These are phyloP conservation scores for Mollisia scopiformis DNA, from an alignment of 2,329 filamentous ascomycete species.

Conservation along the genomic window DNA sequence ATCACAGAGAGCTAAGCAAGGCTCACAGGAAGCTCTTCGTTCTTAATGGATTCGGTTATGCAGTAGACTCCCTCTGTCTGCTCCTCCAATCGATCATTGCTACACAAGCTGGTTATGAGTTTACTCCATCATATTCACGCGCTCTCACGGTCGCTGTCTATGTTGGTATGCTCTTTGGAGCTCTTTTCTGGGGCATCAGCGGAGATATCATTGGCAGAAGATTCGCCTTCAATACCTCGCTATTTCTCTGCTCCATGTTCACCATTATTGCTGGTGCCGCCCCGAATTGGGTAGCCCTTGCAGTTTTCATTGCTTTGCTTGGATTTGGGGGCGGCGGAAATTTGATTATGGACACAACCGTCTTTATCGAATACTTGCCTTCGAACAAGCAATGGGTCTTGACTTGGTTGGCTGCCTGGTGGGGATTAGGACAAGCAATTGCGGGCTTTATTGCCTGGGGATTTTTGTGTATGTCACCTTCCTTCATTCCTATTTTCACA, in stretches of 20 bases:
- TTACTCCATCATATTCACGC: constrained; percentile 55
- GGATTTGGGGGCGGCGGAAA: constrained; percentile 69
- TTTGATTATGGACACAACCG: constrained; percentile 52
- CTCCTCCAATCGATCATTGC: constrained; percentile 67
- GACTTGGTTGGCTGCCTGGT: constrained; percentile 63
- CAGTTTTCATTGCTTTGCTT: constrained; percentile 63
- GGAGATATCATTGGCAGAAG: constrained; percentile 71
- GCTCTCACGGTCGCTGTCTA: constrained; percentile 66
- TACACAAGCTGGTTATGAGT: constrained; percentile 59
- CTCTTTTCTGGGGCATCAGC: constrained; percentile 69
- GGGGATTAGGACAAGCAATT: constrained; percentile 43
- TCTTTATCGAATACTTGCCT: constrained; percentile 56
- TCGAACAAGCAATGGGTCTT: constrained; percentile 65
- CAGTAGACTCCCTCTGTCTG: constrained; percentile 58
- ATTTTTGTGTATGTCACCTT: constrained; percentile 25
- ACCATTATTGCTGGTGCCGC: constrained; percentile 67
- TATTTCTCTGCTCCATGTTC: constrained; percentile 65
- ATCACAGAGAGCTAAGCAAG: neutral
- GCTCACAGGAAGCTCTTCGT: constrained; percentile 48
- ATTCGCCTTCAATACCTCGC: constrained; percentile 69
- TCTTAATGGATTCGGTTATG: constrained; percentile 64
- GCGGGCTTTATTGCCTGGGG: constrained; percentile 35
- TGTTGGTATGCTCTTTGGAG: constrained; percentile 56
- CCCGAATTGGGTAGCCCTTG: constrained; percentile 68
- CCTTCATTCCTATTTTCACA: too few relatives aligned